These are phyloP conservation scores for Actinomortierella wolfii DNA, from an alignment of 371 early-diverging fungal species.

Conservation along the genomic window DNA sequence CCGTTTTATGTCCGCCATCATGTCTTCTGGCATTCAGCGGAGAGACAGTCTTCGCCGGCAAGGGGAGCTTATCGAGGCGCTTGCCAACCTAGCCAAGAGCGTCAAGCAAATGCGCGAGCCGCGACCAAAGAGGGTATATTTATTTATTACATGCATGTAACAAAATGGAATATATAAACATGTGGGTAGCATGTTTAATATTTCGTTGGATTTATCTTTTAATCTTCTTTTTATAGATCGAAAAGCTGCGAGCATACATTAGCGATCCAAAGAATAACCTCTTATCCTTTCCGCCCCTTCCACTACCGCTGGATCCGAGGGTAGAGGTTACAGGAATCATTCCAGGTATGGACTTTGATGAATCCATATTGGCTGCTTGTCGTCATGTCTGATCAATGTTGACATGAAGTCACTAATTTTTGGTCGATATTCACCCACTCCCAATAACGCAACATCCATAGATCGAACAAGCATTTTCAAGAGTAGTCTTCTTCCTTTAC, in stretches of 20 bases:
- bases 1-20: conserved; percentile 76
- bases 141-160: too few species aligned
- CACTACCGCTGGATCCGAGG: conserved; percentile 88
- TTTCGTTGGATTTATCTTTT: conserved; percentile 5
- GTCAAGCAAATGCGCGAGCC: conserved; percentile 78
- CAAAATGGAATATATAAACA: conserved; percentile 5
- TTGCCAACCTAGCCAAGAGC: conserved; percentile 75
- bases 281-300: conserved; percentile 74
- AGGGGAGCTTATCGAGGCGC: conserved; percentile 77
- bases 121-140: conserved; percentile 76
- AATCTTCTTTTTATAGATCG: conserved; percentile 59
- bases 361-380: too few species aligned
- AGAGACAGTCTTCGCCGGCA: conserved; percentile 81
- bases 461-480: conserved; percentile 91
- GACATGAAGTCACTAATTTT: too few species aligned
- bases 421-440: too few species aligned
- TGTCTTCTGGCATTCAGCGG: conserved; percentile 67
- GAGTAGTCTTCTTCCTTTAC: conserved; percentile 85
- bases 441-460: too few species aligned
- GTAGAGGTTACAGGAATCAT: conserved; percentile 85
- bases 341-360: conserved; percentile 56
- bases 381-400: too few species aligned
- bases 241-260: conserved; percentile 72
- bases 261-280: conserved; percentile 84
- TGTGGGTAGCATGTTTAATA: conserved; percentile 2